Conservation (phyloP, 1,284 basidiomycete genomes). For the Ganoderma sinense region DNA sequence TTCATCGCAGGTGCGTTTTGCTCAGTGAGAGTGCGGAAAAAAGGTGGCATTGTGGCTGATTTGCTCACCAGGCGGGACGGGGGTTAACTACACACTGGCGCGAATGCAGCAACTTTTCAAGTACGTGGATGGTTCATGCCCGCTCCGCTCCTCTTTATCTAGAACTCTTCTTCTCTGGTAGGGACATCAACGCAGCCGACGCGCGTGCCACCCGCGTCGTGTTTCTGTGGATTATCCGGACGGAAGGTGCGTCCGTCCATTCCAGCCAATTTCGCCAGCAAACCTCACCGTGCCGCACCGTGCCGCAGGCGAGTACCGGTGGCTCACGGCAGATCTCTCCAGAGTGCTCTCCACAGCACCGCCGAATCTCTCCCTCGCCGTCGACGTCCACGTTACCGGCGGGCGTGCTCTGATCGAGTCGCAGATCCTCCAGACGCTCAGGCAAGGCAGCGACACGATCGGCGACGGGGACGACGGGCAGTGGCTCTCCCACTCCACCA, state of each 20-base stretch:
- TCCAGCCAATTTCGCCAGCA: too few species aligned
- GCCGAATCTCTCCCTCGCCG: conserved; percentile 23
- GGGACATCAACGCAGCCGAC: conserved; percentile 34
- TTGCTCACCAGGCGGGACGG: conserved; percentile 49
- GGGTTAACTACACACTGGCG: conserved; percentile 54
- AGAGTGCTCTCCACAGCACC: conserved; percentile 26
- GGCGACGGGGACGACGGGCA: background rate
- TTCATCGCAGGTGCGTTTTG: conserved; percentile 52
- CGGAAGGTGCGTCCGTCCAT: conserved; percentile 39
- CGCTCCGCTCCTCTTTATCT: too few species aligned
- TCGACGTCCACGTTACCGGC: conserved; percentile 33
- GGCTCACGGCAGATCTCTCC: conserved; percentile 30
- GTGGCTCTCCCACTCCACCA: background rate
- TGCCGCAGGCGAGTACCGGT: conserved; percentile 31
- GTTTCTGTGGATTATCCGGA: conserved; percentile 52
- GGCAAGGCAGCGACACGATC: conserved; percentile 3
- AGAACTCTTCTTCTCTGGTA: background rate
- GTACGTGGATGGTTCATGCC: conserved; percentile 37
- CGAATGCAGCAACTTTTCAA: conserved; percentile 49
- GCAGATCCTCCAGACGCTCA: conserved; percentile 10
- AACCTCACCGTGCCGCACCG: background rate
- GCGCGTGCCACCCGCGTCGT: conserved; percentile 42
- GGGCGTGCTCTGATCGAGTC: background rate
- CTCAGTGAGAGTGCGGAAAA: background rate
- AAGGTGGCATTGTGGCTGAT: background rate